Evolutionary conservation across 148 eudicot genomes (phyloP).

Genomic region (Nepenthes mirabilis): DNA sequence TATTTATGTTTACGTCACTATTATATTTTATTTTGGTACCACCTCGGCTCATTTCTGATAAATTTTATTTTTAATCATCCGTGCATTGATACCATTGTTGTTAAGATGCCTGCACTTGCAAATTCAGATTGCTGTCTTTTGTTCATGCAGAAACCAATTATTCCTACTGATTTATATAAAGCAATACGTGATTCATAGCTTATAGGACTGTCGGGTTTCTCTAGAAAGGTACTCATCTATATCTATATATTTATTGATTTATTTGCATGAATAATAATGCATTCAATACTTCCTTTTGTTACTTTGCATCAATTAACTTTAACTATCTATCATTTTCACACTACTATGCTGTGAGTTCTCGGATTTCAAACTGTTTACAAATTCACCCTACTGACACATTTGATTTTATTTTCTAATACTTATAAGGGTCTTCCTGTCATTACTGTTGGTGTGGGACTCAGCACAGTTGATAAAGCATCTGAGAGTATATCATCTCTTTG

Average conservation of each 20-base stretch:
- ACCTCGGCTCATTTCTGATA: too few species aligned
- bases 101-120: neutral
- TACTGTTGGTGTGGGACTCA: slow-evolving; percentile 84
- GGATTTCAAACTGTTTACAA: too few species aligned
- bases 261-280: neutral
- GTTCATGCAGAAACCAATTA: slow-evolving; percentile 71
- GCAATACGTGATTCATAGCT: slow-evolving; percentile 83
- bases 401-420: neutral
- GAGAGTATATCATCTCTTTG: slow-evolving; percentile 32
- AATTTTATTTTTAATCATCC: too few species aligned
- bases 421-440: slow-evolving; percentile 88
- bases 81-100: too few species aligned
- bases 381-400: too few species aligned
- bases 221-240: slow-evolving; percentile 83
- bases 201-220: slow-evolving; percentile 79
- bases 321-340: neutral
- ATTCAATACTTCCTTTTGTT: neutral
- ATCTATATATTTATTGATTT: too few species aligned
- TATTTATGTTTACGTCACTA: too few species aligned
- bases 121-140: neutral
- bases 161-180: slow-evolving; percentile 65
- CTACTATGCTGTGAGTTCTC: neutral
- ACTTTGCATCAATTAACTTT: neutral
- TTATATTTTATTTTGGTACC: too few species aligned
- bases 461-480: slow-evolving; percentile 90